Conservation (phyloP, 2,329 filamentous ascomycete species). For the Pseudogymnoascus sp. region DNA sequence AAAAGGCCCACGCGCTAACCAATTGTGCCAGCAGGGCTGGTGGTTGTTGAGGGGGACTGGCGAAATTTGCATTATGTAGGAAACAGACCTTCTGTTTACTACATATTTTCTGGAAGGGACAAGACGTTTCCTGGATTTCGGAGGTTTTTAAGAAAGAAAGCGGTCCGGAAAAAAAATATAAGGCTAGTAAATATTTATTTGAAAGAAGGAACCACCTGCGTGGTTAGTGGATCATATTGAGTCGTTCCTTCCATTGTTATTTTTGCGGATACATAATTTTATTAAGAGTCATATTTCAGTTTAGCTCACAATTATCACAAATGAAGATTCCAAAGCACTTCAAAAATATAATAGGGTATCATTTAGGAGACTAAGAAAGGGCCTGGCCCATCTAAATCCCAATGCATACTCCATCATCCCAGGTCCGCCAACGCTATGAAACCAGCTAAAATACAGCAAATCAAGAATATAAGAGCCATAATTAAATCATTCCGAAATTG, state of each 20-base stretch:
- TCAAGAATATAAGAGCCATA: not conserved
- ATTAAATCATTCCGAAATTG: not conserved
- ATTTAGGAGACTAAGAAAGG: not conserved
- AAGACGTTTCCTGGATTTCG: not conserved
- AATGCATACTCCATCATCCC: not conserved
- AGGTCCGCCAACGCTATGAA: not conserved
- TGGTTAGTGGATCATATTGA: not conserved
- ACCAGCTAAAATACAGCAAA: slow-evolving; percentile 1
- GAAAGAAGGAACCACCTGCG: not conserved
- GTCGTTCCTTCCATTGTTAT: not conserved
- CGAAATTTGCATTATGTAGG: not conserved
- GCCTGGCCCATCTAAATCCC: not conserved
- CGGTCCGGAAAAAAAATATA: not conserved
- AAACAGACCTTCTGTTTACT: not conserved
- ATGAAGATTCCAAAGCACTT: not conserved
- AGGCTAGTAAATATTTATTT: not conserved
- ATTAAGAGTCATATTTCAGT: not conserved
- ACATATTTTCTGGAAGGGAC: too few relatives aligned
- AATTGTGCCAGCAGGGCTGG: slow-evolving; percentile 8
- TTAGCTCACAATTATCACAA: not conserved
- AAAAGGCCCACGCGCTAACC: slow-evolving; percentile 9
- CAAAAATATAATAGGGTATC: not conserved
- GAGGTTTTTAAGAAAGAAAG: not conserved
- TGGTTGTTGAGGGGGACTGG: not conserved
- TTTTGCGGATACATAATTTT: not conserved